phyloP scores from a whole-genome alignment of 2,329 filamentous ascomycete genomes.

The Pleoardoris graminearum region DNA sequence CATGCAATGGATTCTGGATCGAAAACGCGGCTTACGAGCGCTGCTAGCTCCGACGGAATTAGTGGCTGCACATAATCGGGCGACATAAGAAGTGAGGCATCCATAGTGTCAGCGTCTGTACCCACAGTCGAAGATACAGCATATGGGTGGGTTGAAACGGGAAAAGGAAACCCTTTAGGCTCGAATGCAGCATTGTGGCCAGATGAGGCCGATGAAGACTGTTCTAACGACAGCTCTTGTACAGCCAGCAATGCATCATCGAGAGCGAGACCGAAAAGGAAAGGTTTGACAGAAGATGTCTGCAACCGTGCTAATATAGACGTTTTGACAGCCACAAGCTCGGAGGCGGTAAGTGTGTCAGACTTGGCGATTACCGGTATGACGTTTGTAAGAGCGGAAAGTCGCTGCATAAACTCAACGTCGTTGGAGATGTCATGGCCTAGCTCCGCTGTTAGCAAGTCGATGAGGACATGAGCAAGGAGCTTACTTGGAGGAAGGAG shows the following conservation, averaged over 20 bases:
- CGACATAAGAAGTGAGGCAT: conserved; percentile 91
- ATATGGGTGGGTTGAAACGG: conserved; percentile 59
- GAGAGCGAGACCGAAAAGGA: conserved; percentile 62
- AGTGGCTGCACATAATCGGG: conserved; percentile 86
- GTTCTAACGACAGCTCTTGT: conserved; percentile 32
- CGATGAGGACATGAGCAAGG: not conserved
- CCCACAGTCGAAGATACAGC: conserved; percentile 75
- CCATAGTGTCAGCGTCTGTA: conserved; percentile 80
- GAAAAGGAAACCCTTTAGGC: conserved; percentile 32
- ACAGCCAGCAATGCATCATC: conserved; percentile 43
- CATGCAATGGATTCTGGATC: conserved; percentile 76
- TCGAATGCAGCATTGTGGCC: conserved; percentile 14
- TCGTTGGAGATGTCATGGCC: conserved; percentile 57
- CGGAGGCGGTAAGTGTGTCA: conserved; percentile 66
- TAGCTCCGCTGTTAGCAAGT: conserved; percentile 30
- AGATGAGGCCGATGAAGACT: conserved; percentile 10
- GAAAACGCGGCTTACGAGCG: conserved; percentile 74
- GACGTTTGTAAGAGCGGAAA: conserved; percentile 77
- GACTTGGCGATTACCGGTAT: conserved; percentile 79
- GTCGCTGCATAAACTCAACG: conserved; percentile 69
- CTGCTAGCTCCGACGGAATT: conserved; percentile 70
- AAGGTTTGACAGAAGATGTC: conserved; percentile 63
- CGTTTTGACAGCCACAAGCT: conserved; percentile 63
- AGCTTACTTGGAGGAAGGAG: conserved; percentile 71
- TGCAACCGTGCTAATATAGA: conserved; percentile 61